Conservation (phyloP, 192 early-diverging fungal species). For the Entomortierella chlamydospora region DNA sequence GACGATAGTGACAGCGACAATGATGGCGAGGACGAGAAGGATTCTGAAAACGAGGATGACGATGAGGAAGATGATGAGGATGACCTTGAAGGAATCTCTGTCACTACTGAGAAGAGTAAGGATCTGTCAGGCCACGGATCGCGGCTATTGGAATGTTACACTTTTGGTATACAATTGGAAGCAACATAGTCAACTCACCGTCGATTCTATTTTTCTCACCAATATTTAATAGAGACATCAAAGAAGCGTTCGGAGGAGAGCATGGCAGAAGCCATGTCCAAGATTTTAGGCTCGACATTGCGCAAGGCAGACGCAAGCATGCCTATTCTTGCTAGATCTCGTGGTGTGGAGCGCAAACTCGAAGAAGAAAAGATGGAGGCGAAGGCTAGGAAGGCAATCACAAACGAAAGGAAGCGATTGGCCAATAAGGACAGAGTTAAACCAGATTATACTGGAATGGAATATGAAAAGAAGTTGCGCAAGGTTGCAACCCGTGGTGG, state of each 20-base stretch:
- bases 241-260: conserved; percentile 65
- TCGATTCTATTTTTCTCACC: background rate
- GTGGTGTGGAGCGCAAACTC: conserved; percentile 81
- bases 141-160: background rate
- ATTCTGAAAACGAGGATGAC: conserved; percentile 29
- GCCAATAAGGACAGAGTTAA: conserved; percentile 77
- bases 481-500: conserved; percentile 94
- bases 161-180: too few relatives aligned
- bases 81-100: conserved; percentile 54
- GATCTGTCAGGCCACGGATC: background rate
- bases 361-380: conserved; percentile 88
- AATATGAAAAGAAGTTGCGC: conserved; percentile 89
- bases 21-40: conserved; percentile 57
- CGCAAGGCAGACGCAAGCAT: conserved; percentile 52
- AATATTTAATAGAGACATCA: conserved; percentile 33
- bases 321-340: conserved; percentile 89
- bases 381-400: conserved; percentile 81
- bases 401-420: conserved; percentile 77
- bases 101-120: conserved; percentile 39
- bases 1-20: conserved; percentile 50
- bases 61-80: conserved; percentile 55
- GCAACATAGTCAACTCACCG: background rate
- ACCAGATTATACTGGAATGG: conserved; percentile 79
- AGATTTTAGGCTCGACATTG: conserved; percentile 68
- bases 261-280: conserved; percentile 76